Base-by-base conservation (phyloP, 2,329 filamentous ascomycete genomes). In the Penicillium sclerotiorum region DNA sequence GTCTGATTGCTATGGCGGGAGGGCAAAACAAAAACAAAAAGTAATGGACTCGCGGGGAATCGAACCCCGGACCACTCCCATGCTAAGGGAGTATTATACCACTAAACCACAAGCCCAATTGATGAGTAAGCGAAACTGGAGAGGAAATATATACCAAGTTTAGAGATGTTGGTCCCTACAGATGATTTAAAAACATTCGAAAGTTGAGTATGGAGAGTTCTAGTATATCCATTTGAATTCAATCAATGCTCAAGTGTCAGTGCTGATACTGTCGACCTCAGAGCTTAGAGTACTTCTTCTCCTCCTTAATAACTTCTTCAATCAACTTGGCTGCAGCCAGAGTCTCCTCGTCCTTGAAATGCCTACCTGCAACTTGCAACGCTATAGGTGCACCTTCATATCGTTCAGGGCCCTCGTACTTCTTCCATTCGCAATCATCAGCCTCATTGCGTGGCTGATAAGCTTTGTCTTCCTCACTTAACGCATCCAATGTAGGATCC, bases 341-440 rank as follows among this genome's bases (percentile, higher is more conserved):
- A 1, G 65, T 68, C 60, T 77, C 81, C 58, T 84, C 81, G 50
- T 83, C 80, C 44, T 80, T 75, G n/a, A 78, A 73, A 40, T 72
- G 73, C 4, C 73, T 67, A 1, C 77, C 77, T 2, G 80, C 66
- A 27, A 83, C 66, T 59, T 83, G 80, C 15, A 84, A 53, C 0
- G 74, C 75, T 8, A 83, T 71, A 0, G 80, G 79, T 6, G 78
- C 66, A 0, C 67, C 67, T 27, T 73, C 65, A 46, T 67, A 72
- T n/a, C 58, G 52, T 46, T 63, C 60, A 1, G 67, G 64, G 5
- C 53, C 49, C 5, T 55, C 45, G 40, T 69, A 71, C 49, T 67
- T 67, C 30, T 41, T 50, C 67, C 67, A 70, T 45, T 70, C 67
- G 3, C 61, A 51, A 45, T 60, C 63, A 45, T 70, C 67, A 15